Percentiles rank a stretch among this genome's conserved stretches.
phyloP scores from a whole-genome alignment of 2,329 filamentous ascomycete genomes.

The Penicillium sp. region DNA sequence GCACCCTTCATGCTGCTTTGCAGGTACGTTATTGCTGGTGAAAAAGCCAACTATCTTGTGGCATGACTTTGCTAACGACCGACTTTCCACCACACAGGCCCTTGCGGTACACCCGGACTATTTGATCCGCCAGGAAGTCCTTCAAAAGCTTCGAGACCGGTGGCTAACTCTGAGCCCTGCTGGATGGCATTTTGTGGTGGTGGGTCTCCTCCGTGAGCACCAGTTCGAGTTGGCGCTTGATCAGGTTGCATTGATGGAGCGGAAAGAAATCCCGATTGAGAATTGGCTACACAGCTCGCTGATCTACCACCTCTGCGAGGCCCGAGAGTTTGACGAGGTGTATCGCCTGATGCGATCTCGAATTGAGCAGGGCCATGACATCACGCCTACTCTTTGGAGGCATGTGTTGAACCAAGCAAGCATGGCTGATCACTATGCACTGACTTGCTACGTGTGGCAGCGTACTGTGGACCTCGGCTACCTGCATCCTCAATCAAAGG shows the following conservation, averaged over 20 bases:
- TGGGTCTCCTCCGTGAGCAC: slow-evolving; percentile 75
- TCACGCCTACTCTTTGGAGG: slow-evolving; percentile 62
- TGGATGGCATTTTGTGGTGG: slow-evolving; percentile 65
- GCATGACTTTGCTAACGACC: neutral
- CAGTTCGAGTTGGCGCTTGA: slow-evolving; percentile 78
- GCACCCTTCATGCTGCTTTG: slow-evolving; percentile 69
- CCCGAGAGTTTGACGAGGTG: slow-evolving; percentile 74
- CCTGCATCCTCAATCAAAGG: slow-evolving; percentile 62
- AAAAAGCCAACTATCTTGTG: neutral
- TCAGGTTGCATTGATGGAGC: slow-evolving; percentile 65
- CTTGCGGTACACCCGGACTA: slow-evolving; percentile 86
- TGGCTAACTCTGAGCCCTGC: slow-evolving; percentile 66
- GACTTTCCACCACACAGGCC: slow-evolving; percentile 44
- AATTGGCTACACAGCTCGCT: slow-evolving; percentile 78
- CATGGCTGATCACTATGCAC: slow-evolving; percentile 59
- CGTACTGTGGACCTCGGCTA: slow-evolving; percentile 59
- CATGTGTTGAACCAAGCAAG: slow-evolving; percentile 75
- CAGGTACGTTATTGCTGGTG: slow-evolving; percentile 48
- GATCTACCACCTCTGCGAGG: slow-evolving; percentile 68
- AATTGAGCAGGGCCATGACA: slow-evolving; percentile 44
- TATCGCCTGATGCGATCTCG: slow-evolving; percentile 65
- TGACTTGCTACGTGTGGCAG: slow-evolving; percentile 70
- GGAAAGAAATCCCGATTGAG: slow-evolving; percentile 55
- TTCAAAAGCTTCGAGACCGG: slow-evolving; percentile 62
- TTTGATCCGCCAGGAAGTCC: slow-evolving; percentile 66